Conservation (phyloP, 2,329 filamentous ascomycete genomes). For the Trichocomaceae sp. region DNA sequence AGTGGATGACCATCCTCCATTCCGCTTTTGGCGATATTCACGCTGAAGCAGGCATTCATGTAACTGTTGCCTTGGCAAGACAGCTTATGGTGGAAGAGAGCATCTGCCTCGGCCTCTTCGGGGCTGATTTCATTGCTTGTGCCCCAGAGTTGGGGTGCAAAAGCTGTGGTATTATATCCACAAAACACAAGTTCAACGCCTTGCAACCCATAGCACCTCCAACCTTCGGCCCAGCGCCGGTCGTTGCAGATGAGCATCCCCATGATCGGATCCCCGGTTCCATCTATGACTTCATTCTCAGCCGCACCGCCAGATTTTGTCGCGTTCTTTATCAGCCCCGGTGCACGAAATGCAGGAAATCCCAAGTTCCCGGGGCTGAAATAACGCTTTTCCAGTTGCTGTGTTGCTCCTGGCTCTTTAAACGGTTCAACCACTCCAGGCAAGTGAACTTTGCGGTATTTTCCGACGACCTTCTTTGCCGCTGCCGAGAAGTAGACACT, state of each 20-base stretch:
- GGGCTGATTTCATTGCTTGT: slow-evolving; percentile 35
- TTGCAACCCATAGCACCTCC: slow-evolving; percentile 48
- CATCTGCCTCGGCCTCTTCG: slow-evolving; percentile 42
- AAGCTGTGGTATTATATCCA: slow-evolving; percentile 48
- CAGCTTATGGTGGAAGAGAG: slow-evolving; percentile 47
- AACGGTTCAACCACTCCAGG: slow-evolving; percentile 49
- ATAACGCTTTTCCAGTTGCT: slow-evolving; percentile 53
- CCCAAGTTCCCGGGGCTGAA: slow-evolving; percentile 49
- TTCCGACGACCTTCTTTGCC: slow-evolving; percentile 38
- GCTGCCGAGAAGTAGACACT: slow-evolving; percentile 46
- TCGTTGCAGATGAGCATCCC: slow-evolving; percentile 54
- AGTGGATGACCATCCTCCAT: slow-evolving; percentile 41
- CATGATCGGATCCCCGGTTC: slow-evolving; percentile 42
- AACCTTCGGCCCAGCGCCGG: slow-evolving; percentile 48
- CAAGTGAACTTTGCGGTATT: slow-evolving; percentile 52
- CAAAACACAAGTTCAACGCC: slow-evolving; percentile 44
- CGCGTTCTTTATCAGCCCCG: slow-evolving; percentile 16
- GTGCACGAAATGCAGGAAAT: slow-evolving; percentile 49
- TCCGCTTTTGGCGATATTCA: slow-evolving; percentile 46
- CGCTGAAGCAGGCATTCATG: slow-evolving; percentile 47
- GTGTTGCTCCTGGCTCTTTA: slow-evolving; percentile 41
- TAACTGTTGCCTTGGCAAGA: slow-evolving; percentile 48
- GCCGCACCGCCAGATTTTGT: not conserved
- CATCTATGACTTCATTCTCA: slow-evolving; percentile 23
- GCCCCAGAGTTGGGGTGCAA: slow-evolving; percentile 44